Evolutionary conservation across 164 flowering plant genomes (phyloP).

Genomic region (Macadamia integrifolia): DNA sequence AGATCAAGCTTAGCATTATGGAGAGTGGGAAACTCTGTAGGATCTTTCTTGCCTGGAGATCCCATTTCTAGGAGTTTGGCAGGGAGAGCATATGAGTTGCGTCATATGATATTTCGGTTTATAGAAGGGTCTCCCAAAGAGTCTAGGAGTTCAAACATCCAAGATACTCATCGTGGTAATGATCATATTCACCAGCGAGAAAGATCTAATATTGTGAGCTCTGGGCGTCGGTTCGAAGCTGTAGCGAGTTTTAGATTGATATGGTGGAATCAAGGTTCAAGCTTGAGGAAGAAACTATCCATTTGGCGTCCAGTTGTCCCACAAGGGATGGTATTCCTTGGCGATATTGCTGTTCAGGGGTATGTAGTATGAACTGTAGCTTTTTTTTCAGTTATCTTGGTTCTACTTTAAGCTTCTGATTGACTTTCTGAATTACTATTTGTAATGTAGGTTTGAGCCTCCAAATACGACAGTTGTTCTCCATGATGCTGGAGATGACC

Average conservation of each 20-base stretch:
- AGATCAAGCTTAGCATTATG: conserved; percentile 57
- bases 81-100: conserved; percentile 69
- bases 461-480: conserved; percentile 75
- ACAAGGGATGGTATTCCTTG: conserved; percentile 74
- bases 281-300: conserved; percentile 75
- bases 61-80: conserved; percentile 32
- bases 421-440: conserved; percentile 3
- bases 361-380: conserved; percentile 19
- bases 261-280: conserved; percentile 89
- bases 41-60: conserved; percentile 84
- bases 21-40: conserved; percentile 87
- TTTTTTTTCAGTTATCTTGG: conserved; percentile 2
- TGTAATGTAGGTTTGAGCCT: conserved; percentile 69
- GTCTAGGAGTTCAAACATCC: conserved; percentile 20
- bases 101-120: conserved; percentile 47
- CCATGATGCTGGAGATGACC: conserved; percentile 56
- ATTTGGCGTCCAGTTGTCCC: conserved; percentile 94
- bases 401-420: conserved; percentile 1
- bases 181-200: conserved; percentile 31
- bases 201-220: conserved; percentile 28
- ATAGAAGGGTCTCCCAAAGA: conserved; percentile 32
- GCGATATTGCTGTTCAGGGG: conserved; percentile 91
- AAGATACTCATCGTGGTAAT: conserved; percentile 18
- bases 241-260: conserved; percentile 71
- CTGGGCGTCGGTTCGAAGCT: conserved; percentile 58